Evolutionary conservation across 352 stramenopile species (phyloP), one percentile per base, ranked within the genome.

Genomic region (Pythium biforme): DNA sequence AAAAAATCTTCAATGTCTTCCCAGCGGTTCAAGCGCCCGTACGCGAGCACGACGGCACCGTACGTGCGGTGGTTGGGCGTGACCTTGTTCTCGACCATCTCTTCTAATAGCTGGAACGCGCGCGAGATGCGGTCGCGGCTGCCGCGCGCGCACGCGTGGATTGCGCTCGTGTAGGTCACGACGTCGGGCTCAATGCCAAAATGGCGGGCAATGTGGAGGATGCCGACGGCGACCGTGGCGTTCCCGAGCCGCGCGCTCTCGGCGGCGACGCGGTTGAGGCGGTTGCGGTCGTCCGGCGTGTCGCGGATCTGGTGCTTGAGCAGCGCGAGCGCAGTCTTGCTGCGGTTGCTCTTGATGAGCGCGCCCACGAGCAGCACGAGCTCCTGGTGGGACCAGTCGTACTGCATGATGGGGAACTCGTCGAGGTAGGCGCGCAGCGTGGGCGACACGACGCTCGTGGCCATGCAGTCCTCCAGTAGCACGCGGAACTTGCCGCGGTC

Each of bases 111-210:
- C 15, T 83, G 72, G n/a, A 92, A 69, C 9, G 82, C 82, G 59
- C 68, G 70, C 1, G 76, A 62, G 41, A 90, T 66, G 48, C 86
- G 75, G 22, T 69, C 70, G 25, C 68, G 75, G 10, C 64, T 66
- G 20, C 79, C 81, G 47, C 83, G 83, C 12, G 82, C 83, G 39
- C 83, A 95, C 26, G 84, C 84, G 67, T 90, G 79, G 59, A 95
- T 95, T 27, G 79, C 81, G 56, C 81, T 89, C 25, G 82, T 92
- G 74, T 88, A 95, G 29, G 79, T 90, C 29, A 90, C 66, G 10
- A 90, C 79, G 64, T 92, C 81, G 1, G 78, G 80, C 34, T 68
- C 47, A 52, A 91, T 60, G n/a, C 75, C 53, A 43, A 90, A 88
- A 61, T 93, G 75, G 41, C 81, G 81, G 27, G 72, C 71, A 54